Conservation (phyloP, 78 protist genomes). For the Bodo saltans region DNA sequence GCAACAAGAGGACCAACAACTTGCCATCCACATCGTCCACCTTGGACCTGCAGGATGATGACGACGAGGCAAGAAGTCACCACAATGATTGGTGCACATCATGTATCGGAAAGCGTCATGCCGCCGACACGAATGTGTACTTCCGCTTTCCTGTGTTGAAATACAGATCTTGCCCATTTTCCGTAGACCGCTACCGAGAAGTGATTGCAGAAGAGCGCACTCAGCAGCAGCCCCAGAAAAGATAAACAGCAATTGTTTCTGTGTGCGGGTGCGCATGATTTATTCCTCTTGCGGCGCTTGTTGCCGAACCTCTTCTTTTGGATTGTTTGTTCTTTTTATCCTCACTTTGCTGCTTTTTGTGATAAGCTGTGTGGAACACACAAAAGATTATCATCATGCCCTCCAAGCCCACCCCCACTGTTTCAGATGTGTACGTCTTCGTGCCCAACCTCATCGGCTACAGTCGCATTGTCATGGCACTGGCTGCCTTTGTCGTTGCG, state of each 20-base stretch:
- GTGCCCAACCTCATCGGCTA: slow-evolving; percentile 35
- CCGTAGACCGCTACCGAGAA: background rate
- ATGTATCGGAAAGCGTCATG: too few species aligned
- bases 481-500: slow-evolving; percentile 44
- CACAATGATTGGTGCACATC: too few species aligned
- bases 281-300: background rate
- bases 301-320: background rate
- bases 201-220: background rate
- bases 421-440: background rate
- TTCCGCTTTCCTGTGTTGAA: background rate
- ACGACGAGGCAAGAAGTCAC: too few species aligned
- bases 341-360: too few species aligned
- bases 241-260: background rate
- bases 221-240: background rate
- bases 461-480: slow-evolving; percentile 45
- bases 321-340: too few species aligned
- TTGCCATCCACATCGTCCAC: too few species aligned
- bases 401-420: too few species aligned
- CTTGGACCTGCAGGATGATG: too few species aligned
- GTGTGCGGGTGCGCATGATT: background rate
- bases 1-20: too few species aligned
- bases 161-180: background rate
- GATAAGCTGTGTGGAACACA: too few species aligned
- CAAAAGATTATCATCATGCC: too few species aligned
- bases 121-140: too few species aligned